Percentiles rank a stretch among this genome's conserved stretches.
Evolutionary conservation across 805 yeast species (phyloP).

Genomic region (Sugiyamaella lignohabitans): DNA sequence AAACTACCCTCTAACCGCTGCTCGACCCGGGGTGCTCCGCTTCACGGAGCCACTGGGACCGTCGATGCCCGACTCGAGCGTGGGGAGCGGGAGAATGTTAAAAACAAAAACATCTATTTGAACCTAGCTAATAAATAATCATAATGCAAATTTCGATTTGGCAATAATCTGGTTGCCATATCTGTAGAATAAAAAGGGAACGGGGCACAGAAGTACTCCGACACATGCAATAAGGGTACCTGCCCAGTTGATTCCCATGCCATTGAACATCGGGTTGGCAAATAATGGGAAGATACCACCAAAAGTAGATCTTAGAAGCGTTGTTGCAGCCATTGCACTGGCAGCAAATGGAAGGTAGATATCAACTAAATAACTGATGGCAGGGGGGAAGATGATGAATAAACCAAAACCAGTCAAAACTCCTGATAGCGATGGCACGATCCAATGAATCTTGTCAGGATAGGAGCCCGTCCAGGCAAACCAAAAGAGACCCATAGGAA

Average conservation of each 20-base stretch:
- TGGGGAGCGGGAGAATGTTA: too few species aligned
- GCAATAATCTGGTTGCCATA: conserved; percentile 46
- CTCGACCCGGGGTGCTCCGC: too few species aligned
- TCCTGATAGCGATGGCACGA: conserved; percentile 67
- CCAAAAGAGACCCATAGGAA: conserved; percentile 81
- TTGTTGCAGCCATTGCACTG: conserved; percentile 69
- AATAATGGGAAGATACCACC: conserved; percentile 72
- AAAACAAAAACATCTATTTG: too few species aligned
- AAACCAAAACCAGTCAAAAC: conserved; percentile 61
- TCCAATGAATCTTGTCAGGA: conserved; percentile 67
- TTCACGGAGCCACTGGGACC: too few species aligned
- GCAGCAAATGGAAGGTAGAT: conserved; percentile 67
- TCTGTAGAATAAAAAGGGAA: conserved; percentile 58
- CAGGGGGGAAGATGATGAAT: conserved; percentile 59
- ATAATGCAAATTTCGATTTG: conserved; percentile 48
- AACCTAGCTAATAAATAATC: too few species aligned
- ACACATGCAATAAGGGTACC: conserved; percentile 64
- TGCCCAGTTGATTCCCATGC: conserved; percentile 73
- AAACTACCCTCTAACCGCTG: too few species aligned
- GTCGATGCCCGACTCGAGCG: too few species aligned
- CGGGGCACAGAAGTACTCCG: conserved; percentile 51
- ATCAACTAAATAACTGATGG: conserved; percentile 68
- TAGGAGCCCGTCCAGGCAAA: conserved; percentile 83
- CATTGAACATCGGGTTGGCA: conserved; percentile 61
- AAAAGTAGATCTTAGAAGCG: conserved; percentile 59